A percentile compares a stretch with the other conserved stretches of the same genome.
Evolutionary conservation across 345 rosid genomes (phyloP).

Genomic region (Cardamine occulta): DNA sequence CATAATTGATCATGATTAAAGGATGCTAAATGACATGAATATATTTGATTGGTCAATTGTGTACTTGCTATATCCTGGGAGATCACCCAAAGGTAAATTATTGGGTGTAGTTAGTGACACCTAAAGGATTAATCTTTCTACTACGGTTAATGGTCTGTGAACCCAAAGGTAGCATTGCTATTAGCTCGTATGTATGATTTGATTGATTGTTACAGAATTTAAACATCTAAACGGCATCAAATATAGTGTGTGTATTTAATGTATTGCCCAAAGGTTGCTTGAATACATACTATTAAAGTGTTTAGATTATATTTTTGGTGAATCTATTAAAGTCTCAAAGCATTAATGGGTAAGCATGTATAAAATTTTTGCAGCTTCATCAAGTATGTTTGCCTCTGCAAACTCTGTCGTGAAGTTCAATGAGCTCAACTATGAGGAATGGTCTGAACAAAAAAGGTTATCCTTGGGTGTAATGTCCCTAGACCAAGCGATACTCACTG

Average conservation of each 20-base stretch:
- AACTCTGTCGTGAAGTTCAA: constrained; percentile 16
- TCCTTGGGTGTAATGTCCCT: neutral
- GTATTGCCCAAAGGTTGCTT: neutral
- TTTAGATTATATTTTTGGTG: too few species aligned
- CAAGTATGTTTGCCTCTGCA: neutral
- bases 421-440: neutral
- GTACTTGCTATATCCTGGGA: too few species aligned
- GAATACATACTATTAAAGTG: neutral
- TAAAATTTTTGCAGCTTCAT: constrained; percentile 1
- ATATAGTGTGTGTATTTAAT: neutral
- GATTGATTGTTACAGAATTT: neutral
- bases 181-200: neutral
- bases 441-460: neutral
- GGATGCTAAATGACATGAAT: too few species aligned
- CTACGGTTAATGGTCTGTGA: too few species aligned
- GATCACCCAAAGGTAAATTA: too few species aligned
- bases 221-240: neutral
- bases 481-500: neutral
- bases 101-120: too few species aligned
- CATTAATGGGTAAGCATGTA: neutral
- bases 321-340: constrained; percentile 6
- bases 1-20: too few species aligned
- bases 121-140: too few species aligned
- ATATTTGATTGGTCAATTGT: too few species aligned
- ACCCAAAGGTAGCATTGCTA: neutral